Evolutionary conservation across 805 yeast species (phyloP), one percentile per base, ranked within the genome.

Genomic region (Metschnikowia orientalis): DNA sequence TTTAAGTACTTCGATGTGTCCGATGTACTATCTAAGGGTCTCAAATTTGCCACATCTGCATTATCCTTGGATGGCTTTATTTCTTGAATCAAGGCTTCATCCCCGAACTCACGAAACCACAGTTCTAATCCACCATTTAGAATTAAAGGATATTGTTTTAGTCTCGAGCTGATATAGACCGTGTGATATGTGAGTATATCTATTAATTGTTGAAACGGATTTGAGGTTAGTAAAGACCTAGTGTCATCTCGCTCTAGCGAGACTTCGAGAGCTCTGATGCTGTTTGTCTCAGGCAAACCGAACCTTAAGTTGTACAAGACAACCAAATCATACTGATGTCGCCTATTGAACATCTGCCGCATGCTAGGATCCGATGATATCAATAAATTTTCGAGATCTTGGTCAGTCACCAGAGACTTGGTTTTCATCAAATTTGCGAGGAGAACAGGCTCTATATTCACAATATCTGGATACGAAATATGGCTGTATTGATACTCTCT

Each of bases 401-500:
- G 57, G 46, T 83, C 85, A 0, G 73, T 64, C 49, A 75, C 34
- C 5, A 30, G 59, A 1, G 57, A 53, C 32, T 76, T 57, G 12
- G 35, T 35, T 10, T 41, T 39, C n/a, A 43, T 32, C 6, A 63
- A 30, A 18, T 44, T 30, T 14, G 32, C 33, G 1, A 57, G 28
- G 15, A 41, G 34, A 3, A 43, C 31, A 0, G 97, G 96, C 33
- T 86, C 95, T 12, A 89, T 70, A 51, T 89, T 84, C 8, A 85
- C 69, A 6, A 82, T 55, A 34, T 81, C 74, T 3, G 62, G 57
- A 16, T 75, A 60, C 8, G 71, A 61, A 14, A 89, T 76, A 54
- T 87, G 96, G 29, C 74, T 72, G 26, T 63, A 60, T 28, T 75
- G 72, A 50, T 71, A 88, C 22, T 75, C 79, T 12, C 62, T 63